A percentile compares a stretch with the other conserved stretches of the same genome.
Evolutionary conservation across 225 moss, liverwort and hornwort species (phyloP).

Genomic region (Marchantia paleacea): DNA sequence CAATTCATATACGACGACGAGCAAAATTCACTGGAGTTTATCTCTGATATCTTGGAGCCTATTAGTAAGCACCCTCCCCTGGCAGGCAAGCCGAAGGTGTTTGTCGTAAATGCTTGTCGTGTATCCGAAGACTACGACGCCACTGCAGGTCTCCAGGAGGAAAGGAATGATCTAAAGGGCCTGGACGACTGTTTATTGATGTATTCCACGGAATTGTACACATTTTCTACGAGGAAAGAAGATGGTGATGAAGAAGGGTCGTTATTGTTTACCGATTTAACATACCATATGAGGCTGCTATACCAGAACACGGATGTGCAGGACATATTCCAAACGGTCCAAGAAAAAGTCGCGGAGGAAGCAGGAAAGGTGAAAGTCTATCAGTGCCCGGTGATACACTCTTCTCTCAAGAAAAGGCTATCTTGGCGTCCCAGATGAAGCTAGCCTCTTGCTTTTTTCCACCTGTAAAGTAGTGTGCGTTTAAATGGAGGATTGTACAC

Average conservation of each 20-base stretch:
- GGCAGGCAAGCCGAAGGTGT: constrained; percentile 15
- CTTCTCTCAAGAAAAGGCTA: too few species aligned
- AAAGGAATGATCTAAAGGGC: background rate
- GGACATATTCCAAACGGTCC: background rate
- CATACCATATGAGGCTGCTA: background rate
- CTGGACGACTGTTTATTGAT: constrained; percentile 12
- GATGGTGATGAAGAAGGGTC: background rate
- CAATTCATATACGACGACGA: background rate
- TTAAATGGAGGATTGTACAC: too few species aligned
- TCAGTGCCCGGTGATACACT: too few species aligned
- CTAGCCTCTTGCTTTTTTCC: too few species aligned
- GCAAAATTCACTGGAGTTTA: background rate
- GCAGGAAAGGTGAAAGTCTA: too few species aligned
- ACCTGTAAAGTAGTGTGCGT: too few species aligned
- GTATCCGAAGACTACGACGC: background rate
- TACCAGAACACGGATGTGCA: constrained; percentile 2
- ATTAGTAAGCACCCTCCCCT: background rate
- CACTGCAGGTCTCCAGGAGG: background rate
- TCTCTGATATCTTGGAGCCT: background rate
- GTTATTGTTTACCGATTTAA: background rate
- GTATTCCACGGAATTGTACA: background rate
- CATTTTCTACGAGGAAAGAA: background rate
- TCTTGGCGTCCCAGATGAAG: too few species aligned
- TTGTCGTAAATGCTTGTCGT: constrained; percentile 11
- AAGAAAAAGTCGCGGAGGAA: background rate